Evolutionary conservation across 352 stramenopile species (phyloP), one percentile per base, ranked within the genome.

Genomic region (Elongisporangium anandrum): DNA sequence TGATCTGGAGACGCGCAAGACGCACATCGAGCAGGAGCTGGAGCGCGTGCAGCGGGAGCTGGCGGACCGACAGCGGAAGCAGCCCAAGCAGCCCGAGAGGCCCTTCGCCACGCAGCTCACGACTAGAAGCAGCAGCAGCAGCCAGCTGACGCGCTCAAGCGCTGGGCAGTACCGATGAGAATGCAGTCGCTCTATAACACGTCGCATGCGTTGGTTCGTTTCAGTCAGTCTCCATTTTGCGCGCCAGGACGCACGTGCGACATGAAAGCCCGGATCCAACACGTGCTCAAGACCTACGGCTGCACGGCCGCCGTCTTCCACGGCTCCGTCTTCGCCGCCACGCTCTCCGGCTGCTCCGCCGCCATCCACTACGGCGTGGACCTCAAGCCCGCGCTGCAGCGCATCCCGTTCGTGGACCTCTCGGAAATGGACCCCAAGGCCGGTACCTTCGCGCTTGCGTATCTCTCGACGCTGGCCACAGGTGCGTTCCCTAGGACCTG

Each of bases 221-320:
- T 45, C 34, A 45, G 34, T 45, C 34, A 45, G 34, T 45, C 34
- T 45, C 34, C 34, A 45, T 45, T 45, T 45, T 45, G 34, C 34
- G 34, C 34, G 1, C 8, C 34, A 45, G 34, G 34, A 45, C 34
- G 34, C 34, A 45, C 34, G 34, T 24, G 23, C 55, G 19, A 48
- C 15, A 97, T 79, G 87, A 91, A 70, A 60, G 75, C 53, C 53
- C 77, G 74, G 26, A 56, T 90, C 16, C 78, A 92, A 68, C 73
- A 96, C 59, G 85, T 96, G 61, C 72, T 91, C 21, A 79, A 95
- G 67, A 92, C 97, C 64, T 98, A 99, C 79, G 86, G 97, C 13
- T 97, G 98, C 72, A 85, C 98, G 56, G 71, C 90, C 26, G 70
- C 98, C 45, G 89, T 98, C 82, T 89, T 97, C 54, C 69, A 98